A percentile compares a stretch with the other conserved stretches of the same genome.
Conservation (phyloP, 2,329 filamentous ascomycete species). For the Sclerotinia sclerotiorum region DNA sequence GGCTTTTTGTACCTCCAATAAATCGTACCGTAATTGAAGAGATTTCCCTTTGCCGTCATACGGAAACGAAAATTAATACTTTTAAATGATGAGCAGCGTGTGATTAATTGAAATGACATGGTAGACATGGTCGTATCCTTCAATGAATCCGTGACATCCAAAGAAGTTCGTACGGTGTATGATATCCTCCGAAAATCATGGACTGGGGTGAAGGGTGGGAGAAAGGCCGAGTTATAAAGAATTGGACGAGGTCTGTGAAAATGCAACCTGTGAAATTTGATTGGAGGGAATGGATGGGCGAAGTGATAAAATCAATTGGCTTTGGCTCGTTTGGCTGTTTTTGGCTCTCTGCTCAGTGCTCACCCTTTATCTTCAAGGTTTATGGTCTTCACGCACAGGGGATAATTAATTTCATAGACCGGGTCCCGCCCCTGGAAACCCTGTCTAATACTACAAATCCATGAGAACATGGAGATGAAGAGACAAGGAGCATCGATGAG, state of each 20-base stretch:
- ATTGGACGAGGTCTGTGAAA: slow-evolving; percentile 13
- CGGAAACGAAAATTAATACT: slow-evolving; percentile 15
- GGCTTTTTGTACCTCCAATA: not conserved
- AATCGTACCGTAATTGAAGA: not conserved
- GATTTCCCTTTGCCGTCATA: slow-evolving; percentile 8
- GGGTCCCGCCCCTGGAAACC: slow-evolving; percentile 4
- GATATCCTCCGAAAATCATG: not conserved
- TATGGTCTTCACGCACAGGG: not conserved
- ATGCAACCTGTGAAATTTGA: not conserved
- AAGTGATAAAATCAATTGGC: not conserved
- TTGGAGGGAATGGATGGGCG: not conserved
- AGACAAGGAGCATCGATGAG: not conserved
- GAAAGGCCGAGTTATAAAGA: slow-evolving; percentile 16
- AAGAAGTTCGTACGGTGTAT: not conserved
- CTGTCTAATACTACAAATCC: not conserved
- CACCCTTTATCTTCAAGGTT: slow-evolving; percentile 7
- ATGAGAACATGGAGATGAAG: slow-evolving; percentile 3
- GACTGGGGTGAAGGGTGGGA: not conserved
- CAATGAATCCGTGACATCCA: slow-evolving; percentile 1
- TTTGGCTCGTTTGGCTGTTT: not conserved
- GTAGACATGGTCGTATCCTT: slow-evolving; percentile 12
- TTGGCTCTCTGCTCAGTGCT: not conserved
- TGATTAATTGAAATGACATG: slow-evolving; percentile 13
- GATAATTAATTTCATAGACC: slow-evolving; percentile 1
- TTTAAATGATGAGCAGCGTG: slow-evolving; percentile 17